Percentiles rank a stretch among this genome's conserved stretches.
phyloP scores from a whole-genome alignment of 495 filamentous ascomycete species.

The Penicillium antarcticum region DNA sequence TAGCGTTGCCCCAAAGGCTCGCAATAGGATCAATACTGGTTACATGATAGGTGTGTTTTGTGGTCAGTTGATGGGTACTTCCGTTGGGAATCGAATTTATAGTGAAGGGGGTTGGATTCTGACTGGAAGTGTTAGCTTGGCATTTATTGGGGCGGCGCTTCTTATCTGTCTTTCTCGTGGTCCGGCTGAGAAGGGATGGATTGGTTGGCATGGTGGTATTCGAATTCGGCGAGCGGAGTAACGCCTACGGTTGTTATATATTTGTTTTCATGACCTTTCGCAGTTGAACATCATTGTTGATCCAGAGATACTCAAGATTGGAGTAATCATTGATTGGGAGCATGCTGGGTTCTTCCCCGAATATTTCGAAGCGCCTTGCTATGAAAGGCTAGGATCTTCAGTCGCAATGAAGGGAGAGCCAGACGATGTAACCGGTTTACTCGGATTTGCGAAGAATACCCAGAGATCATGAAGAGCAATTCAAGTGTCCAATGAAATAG shows the following conservation, averaged over 20 bases:
- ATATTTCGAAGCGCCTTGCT: too few relatives aligned
- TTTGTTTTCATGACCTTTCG: too few relatives aligned
- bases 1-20: constrained; percentile 62
- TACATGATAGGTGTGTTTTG: constrained; percentile 76
- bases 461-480: too few relatives aligned
- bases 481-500: too few relatives aligned
- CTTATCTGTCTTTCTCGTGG: constrained; percentile 56
- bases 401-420: too few relatives aligned
- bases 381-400: too few relatives aligned
- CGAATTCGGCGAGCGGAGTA: constrained; percentile 4
- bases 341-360: too few relatives aligned
- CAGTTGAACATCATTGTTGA: too few relatives aligned
- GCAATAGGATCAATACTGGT: constrained; percentile 77
- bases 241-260: background rate
- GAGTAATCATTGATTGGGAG: too few relatives aligned
- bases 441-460: too few relatives aligned
- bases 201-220: constrained; percentile 68
- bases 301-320: too few relatives aligned
- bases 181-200: constrained; percentile 68
- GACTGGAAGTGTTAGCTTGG: constrained; percentile 65
- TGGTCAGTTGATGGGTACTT: constrained; percentile 74
- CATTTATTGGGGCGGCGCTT: constrained; percentile 59
- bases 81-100: constrained; percentile 69
- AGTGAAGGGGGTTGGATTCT: constrained; percentile 66
- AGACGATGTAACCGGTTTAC: too few relatives aligned